A percentile compares a stretch with the other conserved stretches of the same genome.
Evolutionary conservation across 768 basidiomycete species (phyloP).

Genomic region (Phylloporus scabripes): DNA sequence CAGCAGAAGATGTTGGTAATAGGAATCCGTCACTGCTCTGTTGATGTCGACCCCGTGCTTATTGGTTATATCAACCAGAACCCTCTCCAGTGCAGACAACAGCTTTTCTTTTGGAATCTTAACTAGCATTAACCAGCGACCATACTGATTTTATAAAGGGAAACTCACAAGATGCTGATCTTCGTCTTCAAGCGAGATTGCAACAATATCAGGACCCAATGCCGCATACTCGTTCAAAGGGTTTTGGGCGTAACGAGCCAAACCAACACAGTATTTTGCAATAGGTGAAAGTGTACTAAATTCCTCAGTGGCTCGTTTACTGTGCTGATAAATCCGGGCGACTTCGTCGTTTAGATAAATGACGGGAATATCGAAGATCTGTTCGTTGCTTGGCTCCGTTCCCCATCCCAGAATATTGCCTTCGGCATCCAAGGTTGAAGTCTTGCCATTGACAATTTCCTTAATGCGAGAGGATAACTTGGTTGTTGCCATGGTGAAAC

Average conservation of each 20-base stretch:
- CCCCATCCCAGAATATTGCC: slow-evolving; percentile 21
- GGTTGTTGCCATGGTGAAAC: slow-evolving; percentile 77
- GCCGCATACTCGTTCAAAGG: slow-evolving; percentile 94
- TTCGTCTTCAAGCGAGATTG: slow-evolving; percentile 80
- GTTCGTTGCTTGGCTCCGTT: slow-evolving; percentile 34
- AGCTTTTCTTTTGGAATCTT: slow-evolving; percentile 88
- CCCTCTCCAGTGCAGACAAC: slow-evolving; percentile 72
- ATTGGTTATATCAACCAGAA: slow-evolving; percentile 86
- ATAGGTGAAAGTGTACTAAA: slow-evolving; percentile 71
- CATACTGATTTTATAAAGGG: not conserved
- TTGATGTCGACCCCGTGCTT: slow-evolving; percentile 96
- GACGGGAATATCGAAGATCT: slow-evolving; percentile 59
- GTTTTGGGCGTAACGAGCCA: slow-evolving; percentile 90
- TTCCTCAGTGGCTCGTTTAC: slow-evolving; percentile 77
- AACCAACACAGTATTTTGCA: slow-evolving; percentile 88
- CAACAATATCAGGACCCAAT: slow-evolving; percentile 75
- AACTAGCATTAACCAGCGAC: slow-evolving; percentile 4
- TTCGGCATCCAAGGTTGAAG: slow-evolving; percentile 21
- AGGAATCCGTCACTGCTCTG: slow-evolving; percentile 79
- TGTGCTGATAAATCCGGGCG: slow-evolving; percentile 91
- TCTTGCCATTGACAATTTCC: slow-evolving; percentile 39
- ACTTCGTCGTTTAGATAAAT: slow-evolving; percentile 87
- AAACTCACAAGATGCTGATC: slow-evolving; percentile 74
- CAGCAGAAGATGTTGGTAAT: slow-evolving; percentile 84
- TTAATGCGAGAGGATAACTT: slow-evolving; percentile 64